A percentile compares a stretch with the other conserved stretches of the same genome.
Conservation (phyloP, 2,329 filamentous ascomycete genomes). For the Metarhizium rileyi region DNA sequence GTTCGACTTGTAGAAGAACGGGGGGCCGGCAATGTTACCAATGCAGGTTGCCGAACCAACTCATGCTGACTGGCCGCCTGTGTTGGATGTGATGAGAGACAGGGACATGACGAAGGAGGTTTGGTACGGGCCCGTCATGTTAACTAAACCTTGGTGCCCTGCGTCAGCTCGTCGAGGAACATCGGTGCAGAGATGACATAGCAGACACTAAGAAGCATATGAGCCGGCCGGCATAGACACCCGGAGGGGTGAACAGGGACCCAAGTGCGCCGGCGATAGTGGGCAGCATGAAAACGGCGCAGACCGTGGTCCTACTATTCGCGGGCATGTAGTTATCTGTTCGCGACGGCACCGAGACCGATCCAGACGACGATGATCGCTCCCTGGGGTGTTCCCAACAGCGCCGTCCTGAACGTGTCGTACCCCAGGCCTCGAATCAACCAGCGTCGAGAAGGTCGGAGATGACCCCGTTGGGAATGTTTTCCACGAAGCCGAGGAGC, state of each 20-base stretch:
- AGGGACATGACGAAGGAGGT: slow-evolving; percentile 31
- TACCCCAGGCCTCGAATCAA: slow-evolving; percentile 51
- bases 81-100: slow-evolving; percentile 39
- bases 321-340: slow-evolving; percentile 28
- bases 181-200: background rate
- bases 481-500: slow-evolving; percentile 40
- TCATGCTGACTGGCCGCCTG: slow-evolving; percentile 47
- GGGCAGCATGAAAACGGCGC: background rate
- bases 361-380: slow-evolving; percentile 28
- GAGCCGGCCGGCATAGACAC: slow-evolving; percentile 42
- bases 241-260: slow-evolving; percentile 39
- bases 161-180: slow-evolving; percentile 14
- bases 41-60: slow-evolving; percentile 51
- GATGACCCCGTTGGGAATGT: slow-evolving; percentile 48
- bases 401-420: slow-evolving; percentile 24
- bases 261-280: slow-evolving; percentile 40
- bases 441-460: slow-evolving; percentile 50
- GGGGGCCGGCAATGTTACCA: slow-evolving; percentile 51
- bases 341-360: slow-evolving; percentile 29
- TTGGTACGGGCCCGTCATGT: slow-evolving; percentile 28
- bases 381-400: slow-evolving; percentile 30
- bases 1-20: slow-evolving; percentile 51
- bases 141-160: too few species aligned
- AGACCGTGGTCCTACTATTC: slow-evolving; percentile 32
- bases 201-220: slow-evolving; percentile 37